These are phyloP conservation scores for Mycena maculata DNA, from an alignment of 768 basidiomycete genomes.

Conservation along the genomic window DNA sequence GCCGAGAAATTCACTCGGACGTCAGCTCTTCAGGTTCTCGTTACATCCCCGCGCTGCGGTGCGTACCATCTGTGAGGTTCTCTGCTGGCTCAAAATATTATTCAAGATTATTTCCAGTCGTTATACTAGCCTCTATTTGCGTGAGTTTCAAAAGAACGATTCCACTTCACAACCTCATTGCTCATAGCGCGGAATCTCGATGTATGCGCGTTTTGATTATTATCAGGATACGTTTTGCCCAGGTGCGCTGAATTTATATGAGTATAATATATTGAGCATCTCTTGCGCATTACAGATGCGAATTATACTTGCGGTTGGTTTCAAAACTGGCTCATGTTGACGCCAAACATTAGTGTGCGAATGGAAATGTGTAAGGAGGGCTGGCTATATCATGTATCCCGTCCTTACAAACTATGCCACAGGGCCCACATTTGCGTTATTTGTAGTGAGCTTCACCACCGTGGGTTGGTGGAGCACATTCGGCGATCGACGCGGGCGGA, in stretches of 20 bases:
- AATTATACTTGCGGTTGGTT: too few relatives aligned
- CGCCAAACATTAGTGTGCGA: constrained; percentile 3
- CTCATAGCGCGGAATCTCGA: constrained; percentile 16
- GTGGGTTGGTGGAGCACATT: constrained; percentile 27
- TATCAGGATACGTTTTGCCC: neutral
- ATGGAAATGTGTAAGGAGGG: constrained; percentile 14
- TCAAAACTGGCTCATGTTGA: neutral
- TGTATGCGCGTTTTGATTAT: constrained; percentile 13
- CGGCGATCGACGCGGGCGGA: constrained; percentile 15
- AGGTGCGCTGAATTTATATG: neutral
- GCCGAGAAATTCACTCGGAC: too few relatives aligned
- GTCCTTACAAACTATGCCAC: neutral
- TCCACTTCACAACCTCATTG: too few relatives aligned
- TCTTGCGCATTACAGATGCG: neutral
- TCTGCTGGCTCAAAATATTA: too few relatives aligned
- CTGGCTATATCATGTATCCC: neutral
- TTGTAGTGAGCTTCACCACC: constrained; percentile 12
- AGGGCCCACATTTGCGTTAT: constrained; percentile 5
- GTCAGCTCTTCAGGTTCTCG: too few relatives aligned
- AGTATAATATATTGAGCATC: neutral
- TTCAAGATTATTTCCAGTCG: too few relatives aligned
- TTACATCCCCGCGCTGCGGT: too few relatives aligned
- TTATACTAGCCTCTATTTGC: too few relatives aligned
- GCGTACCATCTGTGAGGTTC: too few relatives aligned
- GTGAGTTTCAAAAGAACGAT: too few relatives aligned